Evolutionary conservation across 2,329 filamentous ascomycete species (phyloP), one percentile per base, ranked within the genome.

Genomic region (Ophiostoma ips): DNA sequence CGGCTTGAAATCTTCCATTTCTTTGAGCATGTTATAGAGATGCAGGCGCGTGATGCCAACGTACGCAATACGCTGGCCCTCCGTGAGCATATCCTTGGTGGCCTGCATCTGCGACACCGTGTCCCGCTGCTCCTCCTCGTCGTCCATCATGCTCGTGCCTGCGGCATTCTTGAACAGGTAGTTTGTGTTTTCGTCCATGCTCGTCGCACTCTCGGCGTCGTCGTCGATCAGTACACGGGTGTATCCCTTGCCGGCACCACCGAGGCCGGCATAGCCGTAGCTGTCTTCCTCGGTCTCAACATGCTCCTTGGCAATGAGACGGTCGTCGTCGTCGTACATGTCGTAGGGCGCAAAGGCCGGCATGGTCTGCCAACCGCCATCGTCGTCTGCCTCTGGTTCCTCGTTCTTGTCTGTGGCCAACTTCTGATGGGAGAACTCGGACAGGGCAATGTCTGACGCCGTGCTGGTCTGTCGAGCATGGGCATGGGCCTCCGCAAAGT

Each of bases 191-290:
- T 98, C 92, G 62, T 98, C 92, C 80, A 98, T 80, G 67, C 90
- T 96, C 3, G 88, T 98, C 46, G 84, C 84, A 28, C 89, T 95
- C 63, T 94, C 80, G 13, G 83, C 89, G 65, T 98, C 92, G 56
- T 98, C 92, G 59, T 98, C 92, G 59, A 95, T 76, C 55, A 94
- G 78, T n/a, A 98, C 87, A 46, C 88, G 77, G 1, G 92, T 98
- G 64, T 98, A 98, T 5, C 92, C 92, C 65, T 88, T 95, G 36
- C 88, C 88, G 9, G 90, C 90, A 28, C 89, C 89, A 21, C 90
- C 89, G 0, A 95, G 74, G 13, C 83, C 83, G 19, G 72, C 77
- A 59, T 94, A 94, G 38, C 76, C 81, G 54, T 81, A 77, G 41
- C 66, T 71, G 43, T 83, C 75, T 34, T 72, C 83, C n/a, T 76